Evolutionary conservation across 805 yeast genomes (phyloP).

Genomic region (Helenozyma baotianmanensis): DNA sequence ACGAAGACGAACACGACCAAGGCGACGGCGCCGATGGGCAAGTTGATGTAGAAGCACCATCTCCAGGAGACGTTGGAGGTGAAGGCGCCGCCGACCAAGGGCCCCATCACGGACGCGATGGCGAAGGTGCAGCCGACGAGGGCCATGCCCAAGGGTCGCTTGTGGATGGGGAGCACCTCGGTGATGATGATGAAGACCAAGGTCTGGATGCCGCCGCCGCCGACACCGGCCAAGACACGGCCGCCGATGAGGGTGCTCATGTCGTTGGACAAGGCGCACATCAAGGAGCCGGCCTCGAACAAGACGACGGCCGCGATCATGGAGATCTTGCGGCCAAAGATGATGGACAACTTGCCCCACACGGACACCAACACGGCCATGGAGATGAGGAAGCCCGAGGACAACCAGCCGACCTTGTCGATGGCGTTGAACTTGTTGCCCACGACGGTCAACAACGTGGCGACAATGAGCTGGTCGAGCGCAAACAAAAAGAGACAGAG

Average conservation of each 20-base stretch:
- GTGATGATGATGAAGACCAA: slow-evolving; percentile 25
- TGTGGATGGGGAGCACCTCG: slow-evolving; percentile 29
- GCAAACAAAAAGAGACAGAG: slow-evolving; percentile 32
- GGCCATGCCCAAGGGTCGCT: slow-evolving; percentile 21
- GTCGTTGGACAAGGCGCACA: slow-evolving; percentile 32
- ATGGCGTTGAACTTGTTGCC: slow-evolving; percentile 33
- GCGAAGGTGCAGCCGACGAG: slow-evolving; percentile 17
- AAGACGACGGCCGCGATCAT: slow-evolving; percentile 21
- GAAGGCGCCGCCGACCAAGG: slow-evolving; percentile 24
- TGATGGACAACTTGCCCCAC: slow-evolving; percentile 34
- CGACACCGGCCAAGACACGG: slow-evolving; percentile 34
- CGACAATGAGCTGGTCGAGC: slow-evolving; percentile 37
- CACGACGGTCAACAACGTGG: slow-evolving; percentile 30
- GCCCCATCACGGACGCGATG: slow-evolving; percentile 22
- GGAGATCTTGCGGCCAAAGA: slow-evolving; percentile 33
- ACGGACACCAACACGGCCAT: slow-evolving; percentile 31
- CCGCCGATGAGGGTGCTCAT: slow-evolving; percentile 41
- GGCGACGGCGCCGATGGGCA: slow-evolving; percentile 22
- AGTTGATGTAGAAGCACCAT: slow-evolving; percentile 25
- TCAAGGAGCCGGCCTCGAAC: slow-evolving; percentile 32
- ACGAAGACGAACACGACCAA: slow-evolving; percentile 13
- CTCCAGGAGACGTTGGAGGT: slow-evolving; percentile 23
- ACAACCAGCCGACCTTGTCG: slow-evolving; percentile 34
- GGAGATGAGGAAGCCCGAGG: slow-evolving; percentile 33
- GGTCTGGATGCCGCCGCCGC: slow-evolving; percentile 33